phyloP scores from a whole-genome alignment of 2,329 filamentous ascomycete genomes.

The Botrytis aclada region DNA sequence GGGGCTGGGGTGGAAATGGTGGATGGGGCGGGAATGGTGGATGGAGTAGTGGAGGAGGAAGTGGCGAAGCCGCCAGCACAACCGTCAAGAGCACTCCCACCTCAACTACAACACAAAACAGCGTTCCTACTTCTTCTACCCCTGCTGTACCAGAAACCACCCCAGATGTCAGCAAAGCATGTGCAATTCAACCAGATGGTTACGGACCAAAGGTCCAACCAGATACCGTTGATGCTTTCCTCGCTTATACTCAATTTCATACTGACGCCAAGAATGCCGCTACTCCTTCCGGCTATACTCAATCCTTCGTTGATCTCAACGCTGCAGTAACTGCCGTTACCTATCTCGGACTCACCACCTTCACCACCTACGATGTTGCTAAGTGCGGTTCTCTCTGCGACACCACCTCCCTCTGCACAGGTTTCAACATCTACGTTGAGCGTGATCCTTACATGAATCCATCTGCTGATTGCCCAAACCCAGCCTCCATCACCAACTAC shows the following conservation, averaged over 20 bases:
- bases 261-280: conserved; percentile 28
- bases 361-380: conserved; percentile 33
- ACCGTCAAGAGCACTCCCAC: not conserved
- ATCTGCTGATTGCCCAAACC: conserved; percentile 35
- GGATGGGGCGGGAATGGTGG: not conserved
- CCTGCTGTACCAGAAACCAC: not conserved
- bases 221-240: conserved; percentile 39
- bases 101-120: not conserved
- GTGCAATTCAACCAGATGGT: conserved; percentile 26
- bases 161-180: conserved; percentile 3
- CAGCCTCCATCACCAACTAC: conserved; percentile 36
- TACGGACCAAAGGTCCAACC: conserved; percentile 36
- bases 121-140: not conserved
- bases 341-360: conserved; percentile 32
- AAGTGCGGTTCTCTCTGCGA: conserved; percentile 33
- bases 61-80: not conserved
- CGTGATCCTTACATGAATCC: conserved; percentile 38
- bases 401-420: conserved; percentile 29
- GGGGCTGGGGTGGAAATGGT: not conserved
- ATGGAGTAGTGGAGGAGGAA: not conserved
- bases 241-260: conserved; percentile 28
- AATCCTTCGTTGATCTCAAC: conserved; percentile 36
- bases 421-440: conserved; percentile 39
- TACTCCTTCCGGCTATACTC: conserved; percentile 36
- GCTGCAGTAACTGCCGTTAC: conserved; percentile 27